Conservation (phyloP, 2,329 filamentous ascomycete genomes). For the Arthrobotrys pseudoclavata region DNA sequence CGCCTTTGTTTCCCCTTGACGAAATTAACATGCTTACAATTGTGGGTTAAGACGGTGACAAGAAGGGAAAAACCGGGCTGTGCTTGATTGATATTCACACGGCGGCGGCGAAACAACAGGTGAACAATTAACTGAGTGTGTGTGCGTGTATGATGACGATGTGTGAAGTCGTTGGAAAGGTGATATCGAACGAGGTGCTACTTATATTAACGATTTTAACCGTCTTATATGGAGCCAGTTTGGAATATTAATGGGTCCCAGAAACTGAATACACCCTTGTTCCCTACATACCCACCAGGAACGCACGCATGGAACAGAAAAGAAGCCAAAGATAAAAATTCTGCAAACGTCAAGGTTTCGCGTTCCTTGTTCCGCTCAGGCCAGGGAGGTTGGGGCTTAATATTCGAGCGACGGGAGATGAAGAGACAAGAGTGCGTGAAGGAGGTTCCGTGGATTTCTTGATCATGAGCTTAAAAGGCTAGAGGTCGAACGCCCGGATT, state of each 20-base stretch:
- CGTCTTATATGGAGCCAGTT: conserved; percentile 47
- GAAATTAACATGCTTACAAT: conserved; percentile 7
- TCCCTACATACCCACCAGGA: conserved; percentile 54
- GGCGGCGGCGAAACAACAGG: conserved; percentile 3
- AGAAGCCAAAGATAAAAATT: conserved; percentile 49
- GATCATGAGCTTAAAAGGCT: conserved; percentile 41
- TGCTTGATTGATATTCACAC: conserved; percentile 2
- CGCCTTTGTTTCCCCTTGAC: conserved; percentile 42
- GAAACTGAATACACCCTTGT: conserved; percentile 51
- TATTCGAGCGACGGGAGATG: conserved; percentile 38
- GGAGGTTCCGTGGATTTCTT: conserved; percentile 34
- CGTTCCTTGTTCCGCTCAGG: conserved; percentile 60
- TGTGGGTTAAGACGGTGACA: conserved; percentile 1
- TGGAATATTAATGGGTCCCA: conserved; percentile 44
- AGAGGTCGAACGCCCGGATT: conserved; percentile 12
- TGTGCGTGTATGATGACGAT: conserved; percentile 30
- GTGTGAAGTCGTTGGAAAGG: conserved; percentile 1
- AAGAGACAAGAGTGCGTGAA: conserved; percentile 6
- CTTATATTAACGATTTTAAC: conserved; percentile 57
- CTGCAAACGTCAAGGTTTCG: conserved; percentile 60
- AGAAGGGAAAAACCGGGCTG: background rate
- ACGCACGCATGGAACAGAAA: conserved; percentile 56
- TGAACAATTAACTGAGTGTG: background rate
- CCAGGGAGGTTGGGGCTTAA: conserved; percentile 57
- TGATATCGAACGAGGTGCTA: conserved; percentile 37